These are phyloP conservation scores for Cudoniella acicularis DNA, from an alignment of 495 filamentous ascomycete genomes.

Conservation along the genomic window DNA sequence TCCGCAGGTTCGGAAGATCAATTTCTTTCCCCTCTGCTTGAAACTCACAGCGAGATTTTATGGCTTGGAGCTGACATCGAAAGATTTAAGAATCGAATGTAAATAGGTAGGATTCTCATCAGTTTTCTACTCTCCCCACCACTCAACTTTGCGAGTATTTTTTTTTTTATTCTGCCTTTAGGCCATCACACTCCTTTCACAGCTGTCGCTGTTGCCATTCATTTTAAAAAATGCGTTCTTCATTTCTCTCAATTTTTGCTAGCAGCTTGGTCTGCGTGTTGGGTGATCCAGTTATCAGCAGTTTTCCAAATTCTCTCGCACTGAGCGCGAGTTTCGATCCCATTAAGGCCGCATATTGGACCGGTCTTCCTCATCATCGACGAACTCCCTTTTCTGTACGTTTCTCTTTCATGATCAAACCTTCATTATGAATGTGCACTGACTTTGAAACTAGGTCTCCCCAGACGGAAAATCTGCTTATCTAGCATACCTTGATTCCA, in stretches of 20 bases:
- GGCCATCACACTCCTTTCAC: neutral
- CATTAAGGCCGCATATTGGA: conserved; percentile 50
- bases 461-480: conserved; percentile 50
- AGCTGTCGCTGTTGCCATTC: conserved; percentile 1
- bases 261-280: conserved; percentile 2
- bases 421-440: neutral
- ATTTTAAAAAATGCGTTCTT: conserved; percentile 9
- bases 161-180: neutral
- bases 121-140: neutral
- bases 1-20: neutral
- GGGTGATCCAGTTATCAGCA: conserved; percentile 3
- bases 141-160: neutral
- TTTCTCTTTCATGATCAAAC: neutral
- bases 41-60: neutral
- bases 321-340: conserved; percentile 43
- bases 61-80: neutral
- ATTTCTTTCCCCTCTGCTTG: neutral
- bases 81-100: neutral
- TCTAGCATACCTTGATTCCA: conserved; percentile 47
- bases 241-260: conserved; percentile 9
- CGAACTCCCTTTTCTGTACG: conserved; percentile 45
- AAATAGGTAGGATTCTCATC: neutral
- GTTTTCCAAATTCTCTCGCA: conserved; percentile 32
- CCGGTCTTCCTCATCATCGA: conserved; percentile 47
- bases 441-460: conserved; percentile 29